These are phyloP conservation scores for Triticum turgidum DNA, from an alignment of 176 grass and related monocot genomes.

Conservation along the genomic window DNA sequence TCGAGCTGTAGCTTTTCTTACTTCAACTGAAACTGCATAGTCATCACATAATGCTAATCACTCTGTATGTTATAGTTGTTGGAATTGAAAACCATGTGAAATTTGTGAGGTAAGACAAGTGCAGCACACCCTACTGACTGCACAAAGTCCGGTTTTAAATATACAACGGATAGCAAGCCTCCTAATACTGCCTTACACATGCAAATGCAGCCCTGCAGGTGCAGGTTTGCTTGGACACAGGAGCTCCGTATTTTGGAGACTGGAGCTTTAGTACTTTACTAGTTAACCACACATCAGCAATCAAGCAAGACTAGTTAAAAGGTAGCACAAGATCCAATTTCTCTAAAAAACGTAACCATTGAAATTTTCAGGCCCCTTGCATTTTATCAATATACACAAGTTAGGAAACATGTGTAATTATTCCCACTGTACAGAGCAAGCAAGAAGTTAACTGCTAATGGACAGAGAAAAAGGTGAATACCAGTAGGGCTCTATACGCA, in stretches of 20 bases:
- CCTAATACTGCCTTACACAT: background rate
- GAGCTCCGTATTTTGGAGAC: background rate
- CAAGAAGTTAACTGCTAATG: background rate
- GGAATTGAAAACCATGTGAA: background rate
- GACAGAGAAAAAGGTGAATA: conserved; percentile 26
- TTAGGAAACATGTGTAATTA: too few species aligned
- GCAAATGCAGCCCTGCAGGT: background rate
- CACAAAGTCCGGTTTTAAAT: background rate
- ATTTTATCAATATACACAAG: too few species aligned
- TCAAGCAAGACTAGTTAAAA: too few species aligned
- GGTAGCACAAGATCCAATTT: too few species aligned
- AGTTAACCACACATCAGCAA: too few species aligned
- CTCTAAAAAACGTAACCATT: too few species aligned
- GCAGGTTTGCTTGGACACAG: background rate
- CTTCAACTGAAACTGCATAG: background rate
- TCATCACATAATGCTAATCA: background rate
- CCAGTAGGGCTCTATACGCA: conserved; percentile 83
- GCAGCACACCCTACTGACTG: background rate
- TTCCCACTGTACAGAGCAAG: too few species aligned
- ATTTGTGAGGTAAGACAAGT: background rate
- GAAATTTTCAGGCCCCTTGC: too few species aligned
- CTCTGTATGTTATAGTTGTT: background rate
- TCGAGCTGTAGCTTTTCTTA: background rate
- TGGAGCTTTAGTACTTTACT: background rate
- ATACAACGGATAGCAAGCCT: background rate